These are phyloP conservation scores for Ustilago loliicola DNA, from an alignment of 1,284 basidiomycete genomes.

Conservation along the genomic window DNA sequence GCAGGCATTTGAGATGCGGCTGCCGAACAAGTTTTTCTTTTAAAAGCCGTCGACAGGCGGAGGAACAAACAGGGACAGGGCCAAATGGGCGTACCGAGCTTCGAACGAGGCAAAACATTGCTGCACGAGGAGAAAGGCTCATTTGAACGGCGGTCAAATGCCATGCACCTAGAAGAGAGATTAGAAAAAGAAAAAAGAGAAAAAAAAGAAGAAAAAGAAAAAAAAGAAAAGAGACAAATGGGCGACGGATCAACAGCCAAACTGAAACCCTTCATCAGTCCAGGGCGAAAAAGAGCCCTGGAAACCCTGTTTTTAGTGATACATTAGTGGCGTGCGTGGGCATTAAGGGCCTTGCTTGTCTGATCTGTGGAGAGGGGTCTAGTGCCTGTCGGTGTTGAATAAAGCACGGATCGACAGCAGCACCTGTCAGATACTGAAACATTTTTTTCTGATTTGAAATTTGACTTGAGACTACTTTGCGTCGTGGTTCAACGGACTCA, in stretches of 20 bases:
- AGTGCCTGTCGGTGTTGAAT: slow-evolving; percentile 11
- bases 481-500: slow-evolving; percentile 23
- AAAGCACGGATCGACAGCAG: slow-evolving; percentile 27
- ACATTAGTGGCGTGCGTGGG: neutral
- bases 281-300: neutral
- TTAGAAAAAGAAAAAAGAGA: neutral
- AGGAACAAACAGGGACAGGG: neutral
- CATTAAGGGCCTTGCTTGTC: neutral
- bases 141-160: neutral
- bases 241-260: slow-evolving; percentile 6
- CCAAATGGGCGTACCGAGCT: slow-evolving; percentile 12
- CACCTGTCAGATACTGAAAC: slow-evolving; percentile 25
- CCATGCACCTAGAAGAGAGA: neutral
- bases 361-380: slow-evolving; percentile 10
- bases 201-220: neutral
- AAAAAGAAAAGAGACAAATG: neutral
- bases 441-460: neutral
- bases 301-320: neutral
- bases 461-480: neutral
- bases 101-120: slow-evolving; percentile 15
- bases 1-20: slow-evolving; percentile 47
- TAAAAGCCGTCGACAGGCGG: slow-evolving; percentile 3
- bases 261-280: neutral
- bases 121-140: neutral
- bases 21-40: slow-evolving; percentile 24